Evolutionary conservation across 78 protist species (phyloP).

Genomic region (Planoprotostelium fungivorum): DNA sequence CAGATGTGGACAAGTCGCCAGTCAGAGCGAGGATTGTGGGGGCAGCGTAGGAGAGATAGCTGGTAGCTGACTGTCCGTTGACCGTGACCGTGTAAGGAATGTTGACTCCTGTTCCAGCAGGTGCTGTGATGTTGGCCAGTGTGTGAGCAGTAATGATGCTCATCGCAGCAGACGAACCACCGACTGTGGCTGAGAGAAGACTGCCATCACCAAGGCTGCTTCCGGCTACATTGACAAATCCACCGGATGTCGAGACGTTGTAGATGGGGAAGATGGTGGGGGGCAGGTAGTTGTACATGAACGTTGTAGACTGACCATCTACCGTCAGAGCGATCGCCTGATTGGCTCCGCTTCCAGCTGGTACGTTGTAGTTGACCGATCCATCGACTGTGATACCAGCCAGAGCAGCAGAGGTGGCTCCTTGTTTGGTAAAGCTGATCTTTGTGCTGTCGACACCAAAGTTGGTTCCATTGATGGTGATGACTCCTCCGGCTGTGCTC

Average conservation of each 20-base stretch:
- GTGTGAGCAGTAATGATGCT: too few relatives aligned
- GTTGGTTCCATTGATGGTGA: conserved; percentile 5
- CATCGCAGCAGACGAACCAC: too few relatives aligned
- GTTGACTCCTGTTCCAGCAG: conserved; percentile 1
- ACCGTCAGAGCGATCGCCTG: neutral
- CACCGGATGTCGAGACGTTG: neutral
- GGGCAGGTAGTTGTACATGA: neutral
- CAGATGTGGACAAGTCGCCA: conserved; percentile 1
- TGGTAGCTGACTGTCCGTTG: conserved; percentile 4
- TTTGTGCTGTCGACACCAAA: neutral
- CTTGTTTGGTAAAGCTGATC: neutral
- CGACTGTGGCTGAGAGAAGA: too few relatives aligned
- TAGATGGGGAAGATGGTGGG: neutral
- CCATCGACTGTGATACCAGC: neutral
- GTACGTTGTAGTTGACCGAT: neutral
- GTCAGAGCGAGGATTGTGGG: neutral
- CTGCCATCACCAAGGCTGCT: conserved; percentile 8
- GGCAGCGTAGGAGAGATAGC: neutral
- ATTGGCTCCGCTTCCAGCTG: neutral
- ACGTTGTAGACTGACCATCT: neutral
- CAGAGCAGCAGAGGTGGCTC: neutral
- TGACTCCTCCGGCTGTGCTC: neutral
- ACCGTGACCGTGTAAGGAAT: neutral
- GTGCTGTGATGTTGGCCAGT: too few relatives aligned
- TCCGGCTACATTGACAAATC: neutral